phyloP scores from a whole-genome alignment of 106 monocot species.

The Amphibolis antarctica region DNA sequence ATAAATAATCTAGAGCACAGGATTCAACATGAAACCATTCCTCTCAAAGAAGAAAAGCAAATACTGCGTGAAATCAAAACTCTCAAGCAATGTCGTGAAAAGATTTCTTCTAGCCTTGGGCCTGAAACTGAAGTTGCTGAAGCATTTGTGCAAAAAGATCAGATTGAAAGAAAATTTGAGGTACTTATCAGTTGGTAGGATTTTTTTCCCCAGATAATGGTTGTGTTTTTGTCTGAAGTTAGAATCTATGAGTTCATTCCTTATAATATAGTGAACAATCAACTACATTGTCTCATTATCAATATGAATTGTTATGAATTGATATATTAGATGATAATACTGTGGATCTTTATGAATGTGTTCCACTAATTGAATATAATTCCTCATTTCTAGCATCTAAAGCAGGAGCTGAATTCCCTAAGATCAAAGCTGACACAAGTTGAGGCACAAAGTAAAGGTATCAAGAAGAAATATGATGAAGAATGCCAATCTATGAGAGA shows the following conservation, averaged over 20 bases:
- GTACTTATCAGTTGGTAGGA: constrained; percentile 16
- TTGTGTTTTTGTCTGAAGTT: no score
- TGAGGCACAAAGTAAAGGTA: constrained; percentile 23
- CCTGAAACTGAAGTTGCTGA: constrained; percentile 36
- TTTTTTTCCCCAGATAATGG: neutral
- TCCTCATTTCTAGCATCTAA: constrained; percentile 32
- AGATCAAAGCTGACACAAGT: constrained; percentile 18
- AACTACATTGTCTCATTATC: no score
- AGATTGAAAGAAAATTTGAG: constrained; percentile 32
- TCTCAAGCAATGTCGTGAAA: constrained; percentile 39
- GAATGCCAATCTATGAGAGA: constrained; percentile 17
- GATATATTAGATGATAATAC: no score
- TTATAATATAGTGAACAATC: no score
- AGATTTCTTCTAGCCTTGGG: constrained; percentile 32
- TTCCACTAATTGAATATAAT: neutral
- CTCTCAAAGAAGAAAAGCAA: constrained; percentile 59
- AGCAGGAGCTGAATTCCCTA: constrained; percentile 43
- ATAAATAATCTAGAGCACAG: constrained; percentile 39
- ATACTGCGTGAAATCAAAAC: constrained; percentile 52
- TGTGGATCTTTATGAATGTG: no score
- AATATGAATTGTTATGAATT: no score
- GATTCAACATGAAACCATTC: constrained; percentile 58
- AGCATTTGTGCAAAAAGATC: constrained; percentile 36
- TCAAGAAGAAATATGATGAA: constrained; percentile 22
- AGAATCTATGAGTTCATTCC: no score